phyloP scores from a whole-genome alignment of 1,284 basidiomycete species.

The Austroboletus niveus region DNA sequence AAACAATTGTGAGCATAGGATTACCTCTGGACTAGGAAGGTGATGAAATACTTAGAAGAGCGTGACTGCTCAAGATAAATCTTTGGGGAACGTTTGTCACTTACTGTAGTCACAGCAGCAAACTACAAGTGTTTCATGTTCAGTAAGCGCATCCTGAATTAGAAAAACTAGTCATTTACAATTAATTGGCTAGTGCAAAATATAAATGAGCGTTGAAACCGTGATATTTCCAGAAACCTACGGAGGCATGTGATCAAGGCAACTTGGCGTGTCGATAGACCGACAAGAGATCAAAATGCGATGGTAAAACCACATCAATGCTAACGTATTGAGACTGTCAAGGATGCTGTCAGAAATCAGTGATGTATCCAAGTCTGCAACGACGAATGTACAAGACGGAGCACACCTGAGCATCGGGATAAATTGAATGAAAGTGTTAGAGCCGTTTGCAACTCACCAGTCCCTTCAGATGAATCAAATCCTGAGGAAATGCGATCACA shows the following conservation, averaged over 20 bases:
- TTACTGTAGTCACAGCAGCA: constrained; percentile 1
- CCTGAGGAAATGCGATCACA: constrained; percentile 14
- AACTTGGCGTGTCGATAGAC: neutral
- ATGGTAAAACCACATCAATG: neutral
- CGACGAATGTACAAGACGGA: constrained; percentile 7
- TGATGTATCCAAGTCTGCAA: neutral
- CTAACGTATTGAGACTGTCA: constrained; percentile 10
- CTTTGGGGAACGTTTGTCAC: neutral
- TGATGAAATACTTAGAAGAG: constrained; percentile 11
- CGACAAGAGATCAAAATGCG: constrained; percentile 10
- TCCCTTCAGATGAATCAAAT: constrained; percentile 6
- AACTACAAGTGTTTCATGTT: constrained; percentile 2
- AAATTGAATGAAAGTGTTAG: neutral
- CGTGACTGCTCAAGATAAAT: neutral
- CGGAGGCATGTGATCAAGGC: constrained; percentile 7
- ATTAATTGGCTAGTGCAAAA: neutral
- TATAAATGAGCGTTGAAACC: neutral
- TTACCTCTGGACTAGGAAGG: constrained; percentile 21
- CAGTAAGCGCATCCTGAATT: neutral
- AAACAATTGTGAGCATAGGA: neutral
- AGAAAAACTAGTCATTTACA: constrained; percentile 2
- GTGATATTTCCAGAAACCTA: constrained; percentile 2
- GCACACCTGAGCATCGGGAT: constrained; percentile 8
- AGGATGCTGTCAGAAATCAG: constrained; percentile 11
- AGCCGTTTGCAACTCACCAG: constrained; percentile 5